Conservation (phyloP, 202 grass and related monocot genomes). For the Setaria viridis region DNA sequence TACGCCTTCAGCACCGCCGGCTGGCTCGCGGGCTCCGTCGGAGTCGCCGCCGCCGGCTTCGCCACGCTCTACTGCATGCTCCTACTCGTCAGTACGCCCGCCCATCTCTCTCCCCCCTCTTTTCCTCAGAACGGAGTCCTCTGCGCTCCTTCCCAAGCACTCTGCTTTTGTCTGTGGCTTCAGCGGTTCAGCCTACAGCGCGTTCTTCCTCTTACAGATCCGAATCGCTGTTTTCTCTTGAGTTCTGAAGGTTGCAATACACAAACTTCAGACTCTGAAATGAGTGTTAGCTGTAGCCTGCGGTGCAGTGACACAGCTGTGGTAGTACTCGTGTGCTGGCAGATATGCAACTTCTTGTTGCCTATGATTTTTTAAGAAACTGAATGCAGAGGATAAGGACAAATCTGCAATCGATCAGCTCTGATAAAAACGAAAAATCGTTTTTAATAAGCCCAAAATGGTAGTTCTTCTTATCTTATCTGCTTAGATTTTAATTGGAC, state of each 20-base stretch:
- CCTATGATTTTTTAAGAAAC: background rate
- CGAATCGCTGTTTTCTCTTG: background rate
- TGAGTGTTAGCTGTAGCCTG: background rate
- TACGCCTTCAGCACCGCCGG: slow-evolving; percentile 83
- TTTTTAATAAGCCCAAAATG: too few relatives aligned
- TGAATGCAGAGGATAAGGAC: background rate
- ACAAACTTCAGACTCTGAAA: background rate
- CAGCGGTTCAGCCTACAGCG: background rate
- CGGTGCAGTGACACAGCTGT: background rate
- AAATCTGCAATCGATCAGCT: background rate
- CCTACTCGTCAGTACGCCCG: slow-evolving; percentile 63
- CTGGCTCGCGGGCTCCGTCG: slow-evolving; percentile 74
- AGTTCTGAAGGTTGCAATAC: background rate
- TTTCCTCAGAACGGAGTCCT: background rate
- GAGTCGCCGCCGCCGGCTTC: slow-evolving; percentile 59
- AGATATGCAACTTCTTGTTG: background rate
- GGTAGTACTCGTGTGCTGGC: background rate
- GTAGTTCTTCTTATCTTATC: background rate
- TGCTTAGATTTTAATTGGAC: background rate
- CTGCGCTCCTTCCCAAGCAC: background rate
- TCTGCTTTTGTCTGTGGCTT: background rate
- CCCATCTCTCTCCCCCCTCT: background rate
- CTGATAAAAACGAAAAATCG: too few relatives aligned
- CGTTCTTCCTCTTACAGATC: background rate
- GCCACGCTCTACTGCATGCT: slow-evolving; percentile 93